phyloP scores from a whole-genome alignment of 2,329 filamentous ascomycete genomes.

The Fusarium sp. region DNA sequence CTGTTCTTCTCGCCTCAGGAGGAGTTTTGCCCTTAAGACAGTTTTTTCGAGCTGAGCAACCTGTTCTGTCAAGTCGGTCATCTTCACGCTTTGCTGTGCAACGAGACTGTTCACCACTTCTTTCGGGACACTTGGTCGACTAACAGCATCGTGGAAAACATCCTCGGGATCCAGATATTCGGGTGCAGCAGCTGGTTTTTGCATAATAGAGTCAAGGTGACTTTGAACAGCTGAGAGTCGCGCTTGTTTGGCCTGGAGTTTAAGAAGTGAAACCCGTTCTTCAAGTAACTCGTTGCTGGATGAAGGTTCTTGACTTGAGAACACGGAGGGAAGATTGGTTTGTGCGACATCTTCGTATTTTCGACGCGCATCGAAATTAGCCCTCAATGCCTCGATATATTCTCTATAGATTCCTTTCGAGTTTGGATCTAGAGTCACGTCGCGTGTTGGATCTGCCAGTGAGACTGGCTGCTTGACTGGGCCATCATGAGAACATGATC shows the following conservation, averaged over 20 bases:
- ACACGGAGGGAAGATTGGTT: conserved; percentile 27
- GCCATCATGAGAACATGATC: conserved; percentile 60
- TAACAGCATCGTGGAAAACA: conserved; percentile 60
- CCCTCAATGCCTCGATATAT: conserved; percentile 67
- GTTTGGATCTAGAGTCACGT: conserved; percentile 54
- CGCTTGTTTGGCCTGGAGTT: conserved; percentile 65
- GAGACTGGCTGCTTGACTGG: conserved; percentile 62
- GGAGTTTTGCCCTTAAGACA: conserved; percentile 69
- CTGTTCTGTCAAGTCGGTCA: conserved; percentile 61
- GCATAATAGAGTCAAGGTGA: conserved; percentile 64
- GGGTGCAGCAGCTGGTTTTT: conserved; percentile 65
- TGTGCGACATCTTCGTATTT: conserved; percentile 59
- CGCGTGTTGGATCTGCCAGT: conserved; percentile 58
- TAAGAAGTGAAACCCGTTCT: conserved; percentile 65
- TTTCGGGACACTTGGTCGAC: conserved; percentile 65
- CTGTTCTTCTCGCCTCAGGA: conserved; percentile 68
- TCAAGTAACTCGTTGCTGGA: conserved; percentile 55
- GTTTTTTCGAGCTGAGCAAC: conserved; percentile 69
- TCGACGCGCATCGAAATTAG: conserved; percentile 64
- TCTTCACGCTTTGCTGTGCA: conserved; percentile 55
- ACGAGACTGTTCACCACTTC: conserved; percentile 66
- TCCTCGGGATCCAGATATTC: conserved; percentile 64
- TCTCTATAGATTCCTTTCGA: conserved; percentile 65
- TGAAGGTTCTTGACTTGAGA: conserved; percentile 38
- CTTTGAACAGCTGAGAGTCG: conserved; percentile 64